These are phyloP conservation scores for Avena atlantica DNA, from an alignment of 176 grass and related monocot species.

Conservation along the genomic window DNA sequence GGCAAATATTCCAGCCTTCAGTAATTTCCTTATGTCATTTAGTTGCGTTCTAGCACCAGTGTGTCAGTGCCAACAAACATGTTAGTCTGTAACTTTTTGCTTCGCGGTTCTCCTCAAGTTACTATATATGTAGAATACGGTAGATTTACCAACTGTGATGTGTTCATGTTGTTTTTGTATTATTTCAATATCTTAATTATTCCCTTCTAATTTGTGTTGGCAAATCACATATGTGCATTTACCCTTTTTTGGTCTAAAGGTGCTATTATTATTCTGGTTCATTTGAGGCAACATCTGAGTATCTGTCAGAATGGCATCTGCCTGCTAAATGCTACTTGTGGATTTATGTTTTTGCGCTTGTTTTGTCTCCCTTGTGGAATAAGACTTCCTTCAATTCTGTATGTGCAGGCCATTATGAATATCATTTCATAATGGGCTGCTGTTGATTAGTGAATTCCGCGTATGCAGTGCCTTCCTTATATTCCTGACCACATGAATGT, in stretches of 20 bases:
- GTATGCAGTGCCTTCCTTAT: neutral
- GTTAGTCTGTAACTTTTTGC: neutral
- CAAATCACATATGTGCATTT: neutral
- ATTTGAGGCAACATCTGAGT: neutral
- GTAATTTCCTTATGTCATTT: neutral
- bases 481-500: slow-evolving; percentile 6
- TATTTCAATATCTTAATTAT: neutral
- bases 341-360: no score
- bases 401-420: neutral
- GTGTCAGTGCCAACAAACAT: neutral
- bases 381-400: neutral
- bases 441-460: neutral
- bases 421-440: neutral
- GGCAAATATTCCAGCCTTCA: neutral
- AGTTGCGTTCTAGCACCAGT: neutral
- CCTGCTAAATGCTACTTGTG: no score
- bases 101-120: neutral
- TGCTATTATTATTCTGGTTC: neutral
- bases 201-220: neutral
- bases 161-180: neutral
- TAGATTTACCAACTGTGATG: neutral
- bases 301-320: neutral
- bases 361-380: slow-evolving; percentile 4
- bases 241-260: neutral
- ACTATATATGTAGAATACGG: neutral